A percentile compares a stretch with the other conserved stretches of the same genome.
phyloP scores from a whole-genome alignment of 75 land plant genomes.

The Gnetum montanum region DNA sequence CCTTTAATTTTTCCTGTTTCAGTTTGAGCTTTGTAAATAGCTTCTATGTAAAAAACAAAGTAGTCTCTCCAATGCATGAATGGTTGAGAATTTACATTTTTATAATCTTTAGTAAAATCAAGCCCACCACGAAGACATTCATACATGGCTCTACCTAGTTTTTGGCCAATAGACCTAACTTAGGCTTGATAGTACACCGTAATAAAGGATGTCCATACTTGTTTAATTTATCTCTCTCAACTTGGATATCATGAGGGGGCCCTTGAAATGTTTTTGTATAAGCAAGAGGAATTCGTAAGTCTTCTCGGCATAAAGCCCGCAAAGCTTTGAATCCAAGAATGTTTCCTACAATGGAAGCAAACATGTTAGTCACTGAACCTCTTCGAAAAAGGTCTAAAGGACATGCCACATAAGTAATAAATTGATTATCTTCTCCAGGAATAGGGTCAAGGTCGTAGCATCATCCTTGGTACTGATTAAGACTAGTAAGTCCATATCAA shows the following conservation, averaged over 20 bases:
- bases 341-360: conserved; percentile 13
- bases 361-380: conserved; percentile 12
- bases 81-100: conserved; percentile 10
- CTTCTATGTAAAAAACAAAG: conserved; percentile 14
- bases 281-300: conserved; percentile 18
- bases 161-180: conserved; percentile 11
- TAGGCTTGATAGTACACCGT: conserved; percentile 14
- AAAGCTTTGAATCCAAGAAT: conserved; percentile 14
- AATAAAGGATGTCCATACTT: conserved; percentile 11
- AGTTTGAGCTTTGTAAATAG: conserved; percentile 12
- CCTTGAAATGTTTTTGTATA: conserved; percentile 20
- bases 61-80: conserved; percentile 19
- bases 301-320: conserved; percentile 13
- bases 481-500: conserved; percentile 7
- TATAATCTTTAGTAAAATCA: conserved; percentile 26
- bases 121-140: conserved; percentile 18
- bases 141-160: conserved; percentile 13
- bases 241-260: conserved; percentile 16
- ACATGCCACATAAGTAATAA: conserved; percentile 15
- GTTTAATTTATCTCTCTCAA: conserved; percentile 13
- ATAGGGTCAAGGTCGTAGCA: conserved; percentile 6
- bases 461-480: conserved; percentile 9
- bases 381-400: conserved; percentile 16
- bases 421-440: conserved; percentile 19
- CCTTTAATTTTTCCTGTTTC: conserved; percentile 19